Evolutionary conservation across 192 early-diverging fungal species (phyloP), one percentile per base, ranked within the genome.

Genomic region (Dissophora globulifera): DNA sequence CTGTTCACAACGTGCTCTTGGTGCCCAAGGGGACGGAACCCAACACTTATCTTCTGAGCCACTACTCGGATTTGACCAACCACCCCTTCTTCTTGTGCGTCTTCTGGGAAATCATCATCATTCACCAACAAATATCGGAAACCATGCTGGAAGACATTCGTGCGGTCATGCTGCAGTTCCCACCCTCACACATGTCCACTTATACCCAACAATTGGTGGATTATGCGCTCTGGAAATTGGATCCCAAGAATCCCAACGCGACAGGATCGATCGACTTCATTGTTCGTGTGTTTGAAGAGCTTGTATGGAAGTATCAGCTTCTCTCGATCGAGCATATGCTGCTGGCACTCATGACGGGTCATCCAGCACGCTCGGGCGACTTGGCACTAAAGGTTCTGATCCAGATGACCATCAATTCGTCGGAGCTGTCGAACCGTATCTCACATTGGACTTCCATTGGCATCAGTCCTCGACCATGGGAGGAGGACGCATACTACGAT

Each of bases 271-370:
- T 67, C 27, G 72, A 76, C 11, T 62, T 76, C 38, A 64, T 76
- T 17, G 72, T 76, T 58, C 52, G 61, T 16, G 78, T 89, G 8
- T 78, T 93, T 50, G 87, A 91, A 23, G 86, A 85, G 23, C 78
- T 93, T 11, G 88, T 91, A 30, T 93, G 91, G 88, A 88, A 84
- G 32, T 84, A 86, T 50, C 90, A 90, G 41, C 70, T 91, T 30
- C 55, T 93, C 15, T 83, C 79, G 48, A 87, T 91, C 56, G 87
- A 91, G 59, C 90, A 93, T 67, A 85, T 88, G 1, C 62, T 91
- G 10, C 87, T 88, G 75, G 90, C 90, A 2, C 65, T 93, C 56
- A 76, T 87, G 29, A 85, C 86, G 20, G 90, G 90, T 26, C 82
- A 87, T 56, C 79, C 85, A 7, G 48, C 72, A 5, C 62, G 72